These are phyloP conservation scores for Pluteus cervinus DNA, from an alignment of 768 basidiomycete genomes.

Conservation along the genomic window DNA sequence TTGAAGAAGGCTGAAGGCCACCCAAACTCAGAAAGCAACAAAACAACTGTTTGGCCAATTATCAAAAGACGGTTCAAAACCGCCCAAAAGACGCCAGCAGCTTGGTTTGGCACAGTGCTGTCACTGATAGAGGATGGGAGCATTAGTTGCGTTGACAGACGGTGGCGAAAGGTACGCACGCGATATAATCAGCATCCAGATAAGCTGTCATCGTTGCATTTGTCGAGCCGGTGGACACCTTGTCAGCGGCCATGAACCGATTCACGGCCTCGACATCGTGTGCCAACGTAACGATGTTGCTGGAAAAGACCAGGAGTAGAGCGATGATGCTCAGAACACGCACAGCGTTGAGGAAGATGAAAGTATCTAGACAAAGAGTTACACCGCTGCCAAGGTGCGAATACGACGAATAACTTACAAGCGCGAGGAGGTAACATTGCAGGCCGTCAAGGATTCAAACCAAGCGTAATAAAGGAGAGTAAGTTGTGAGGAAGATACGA, in stretches of 20 bases:
- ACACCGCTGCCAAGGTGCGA: not conserved
- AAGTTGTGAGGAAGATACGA: not conserved
- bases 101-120: constrained; percentile 87
- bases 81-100: constrained; percentile 89
- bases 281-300: constrained; percentile 69
- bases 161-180: constrained; percentile 34
- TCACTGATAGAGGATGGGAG: constrained; percentile 28
- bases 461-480: not conserved
- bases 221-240: constrained; percentile 19
- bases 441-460: not conserved
- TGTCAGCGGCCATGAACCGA: constrained; percentile 40
- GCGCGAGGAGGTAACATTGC: constrained; percentile 33
- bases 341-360: constrained; percentile 74
- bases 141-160: constrained; percentile 5
- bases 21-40: constrained; percentile 78
- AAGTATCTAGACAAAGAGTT: constrained; percentile 36
- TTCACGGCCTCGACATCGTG: constrained; percentile 75
- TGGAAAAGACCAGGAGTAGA: constrained; percentile 74
- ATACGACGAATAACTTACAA: constrained; percentile 18
- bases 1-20: constrained; percentile 78
- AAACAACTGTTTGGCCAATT: constrained; percentile 75
- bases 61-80: constrained; percentile 85
- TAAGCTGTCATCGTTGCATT: constrained; percentile 24
- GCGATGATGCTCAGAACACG: constrained; percentile 76
- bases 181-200: constrained; percentile 70